Percentiles rank a stretch among this genome's conserved stretches.
phyloP scores from a whole-genome alignment of 257 asterid genomes.

The Buddleja alternifolia region DNA sequence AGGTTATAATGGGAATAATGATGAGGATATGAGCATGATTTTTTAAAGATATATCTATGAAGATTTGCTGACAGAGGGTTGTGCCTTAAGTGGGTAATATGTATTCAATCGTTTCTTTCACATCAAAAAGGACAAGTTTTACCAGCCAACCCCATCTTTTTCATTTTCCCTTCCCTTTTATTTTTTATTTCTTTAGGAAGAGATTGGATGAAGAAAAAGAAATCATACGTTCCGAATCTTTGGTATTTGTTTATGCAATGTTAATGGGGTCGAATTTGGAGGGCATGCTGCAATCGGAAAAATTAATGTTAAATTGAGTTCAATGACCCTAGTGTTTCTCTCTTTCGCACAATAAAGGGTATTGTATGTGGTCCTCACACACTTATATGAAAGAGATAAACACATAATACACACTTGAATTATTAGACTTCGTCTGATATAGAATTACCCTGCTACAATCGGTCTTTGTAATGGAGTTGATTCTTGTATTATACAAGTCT shows the following conservation, averaged over 20 bases:
- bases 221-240: conserved; percentile 29
- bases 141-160: conserved; percentile 26
- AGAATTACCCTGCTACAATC: too few relatives aligned
- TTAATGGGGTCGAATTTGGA: too few relatives aligned
- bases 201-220: conserved; percentile 20
- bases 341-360: too few relatives aligned
- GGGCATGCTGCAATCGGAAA: too few relatives aligned
- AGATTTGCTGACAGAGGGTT: conserved; percentile 42
- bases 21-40: conserved; percentile 34
- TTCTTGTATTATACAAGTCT: too few relatives aligned
- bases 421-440: too few relatives aligned
- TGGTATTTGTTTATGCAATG: background rate
- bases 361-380: too few relatives aligned
- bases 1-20: conserved; percentile 26
- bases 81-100: conserved; percentile 40
- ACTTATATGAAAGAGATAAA: too few relatives aligned
- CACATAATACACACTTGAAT: too few relatives aligned
- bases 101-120: conserved; percentile 42
- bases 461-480: too few relatives aligned
- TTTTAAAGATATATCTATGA: conserved; percentile 32
- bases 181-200: conserved; percentile 19
- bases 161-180: conserved; percentile 7
- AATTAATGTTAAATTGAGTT: too few relatives aligned
- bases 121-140: conserved; percentile 23
- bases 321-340: too few relatives aligned